These are phyloP conservation scores for Kokia cookei DNA, from an alignment of 441 rosid species.

Conservation along the genomic window DNA sequence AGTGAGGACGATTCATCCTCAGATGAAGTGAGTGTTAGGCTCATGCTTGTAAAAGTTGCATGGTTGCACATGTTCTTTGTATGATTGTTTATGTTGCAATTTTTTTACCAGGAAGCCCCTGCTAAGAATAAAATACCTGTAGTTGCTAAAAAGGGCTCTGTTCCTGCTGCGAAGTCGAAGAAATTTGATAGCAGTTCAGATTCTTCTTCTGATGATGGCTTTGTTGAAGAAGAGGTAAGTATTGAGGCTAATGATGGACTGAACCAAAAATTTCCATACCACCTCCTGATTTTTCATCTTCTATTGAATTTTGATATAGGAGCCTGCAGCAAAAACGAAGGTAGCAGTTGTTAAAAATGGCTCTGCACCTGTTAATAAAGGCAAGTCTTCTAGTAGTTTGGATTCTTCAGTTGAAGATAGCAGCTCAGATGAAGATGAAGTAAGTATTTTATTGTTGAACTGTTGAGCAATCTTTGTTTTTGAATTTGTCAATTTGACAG, in stretches of 20 bases:
- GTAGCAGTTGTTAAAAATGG: slow-evolving; percentile 14
- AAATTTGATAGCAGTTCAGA: slow-evolving; percentile 25
- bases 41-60: not conserved
- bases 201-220: slow-evolving; percentile 34
- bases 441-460: not conserved
- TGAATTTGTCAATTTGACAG: not conserved
- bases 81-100: not conserved
- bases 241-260: not conserved
- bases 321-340: not conserved
- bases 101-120: slow-evolving; percentile 12
- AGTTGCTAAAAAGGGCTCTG: slow-evolving; percentile 24
- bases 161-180: slow-evolving; percentile 15
- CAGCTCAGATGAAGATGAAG: slow-evolving; percentile 25
- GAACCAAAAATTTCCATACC: not conserved
- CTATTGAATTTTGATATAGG: not conserved
- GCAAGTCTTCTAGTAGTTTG: slow-evolving; percentile 14
- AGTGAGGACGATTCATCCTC: slow-evolving; percentile 12
- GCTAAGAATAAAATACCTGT: slow-evolving; percentile 19
- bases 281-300: not conserved
- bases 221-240: slow-evolving; percentile 17
- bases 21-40: slow-evolving; percentile 8
- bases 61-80: not conserved
- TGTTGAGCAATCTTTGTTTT: not conserved
- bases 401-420: slow-evolving; percentile 40
- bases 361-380: slow-evolving; percentile 17